Conservation (phyloP, 2,329 filamentous ascomycete genomes). For the Stenocarpella maydis region DNA sequence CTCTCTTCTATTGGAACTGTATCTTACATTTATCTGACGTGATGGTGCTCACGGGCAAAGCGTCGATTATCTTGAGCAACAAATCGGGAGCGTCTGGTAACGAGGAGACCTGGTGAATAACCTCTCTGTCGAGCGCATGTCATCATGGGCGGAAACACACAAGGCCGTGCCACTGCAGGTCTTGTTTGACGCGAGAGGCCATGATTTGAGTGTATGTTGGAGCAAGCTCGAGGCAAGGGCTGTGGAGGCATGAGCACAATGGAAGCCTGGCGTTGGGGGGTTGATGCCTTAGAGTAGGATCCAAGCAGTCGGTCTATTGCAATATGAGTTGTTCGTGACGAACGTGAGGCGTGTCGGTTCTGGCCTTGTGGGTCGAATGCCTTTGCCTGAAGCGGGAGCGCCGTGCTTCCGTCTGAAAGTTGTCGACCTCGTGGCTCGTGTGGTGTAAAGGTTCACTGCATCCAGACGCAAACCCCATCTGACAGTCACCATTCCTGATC, state of each 20-base stretch:
- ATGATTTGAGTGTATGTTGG: neutral
- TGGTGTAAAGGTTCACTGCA: neutral
- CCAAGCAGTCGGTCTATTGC: conserved; percentile 2
- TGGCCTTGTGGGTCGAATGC: neutral
- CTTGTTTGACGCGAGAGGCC: neutral
- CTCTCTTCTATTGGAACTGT: conserved; percentile 26
- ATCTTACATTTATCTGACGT: conserved; percentile 23
- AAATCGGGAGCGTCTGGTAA: neutral
- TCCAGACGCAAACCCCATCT: neutral
- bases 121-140: neutral
- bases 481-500: neutral
- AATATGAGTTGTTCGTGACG: conserved; percentile 19
- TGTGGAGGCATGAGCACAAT: neutral
- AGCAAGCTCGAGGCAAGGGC: neutral
- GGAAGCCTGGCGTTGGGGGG: conserved; percentile 10
- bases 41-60: neutral
- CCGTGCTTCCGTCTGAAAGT: neutral
- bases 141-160: neutral
- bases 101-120: neutral
- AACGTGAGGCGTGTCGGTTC: neutral
- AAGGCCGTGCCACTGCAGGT: neutral
- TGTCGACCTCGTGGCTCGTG: neutral
- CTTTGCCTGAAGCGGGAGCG: neutral
- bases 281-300: conserved; percentile 2
- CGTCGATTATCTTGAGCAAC: conserved; percentile 11